Evolutionary conservation across 164 flowering plant genomes (phyloP).

Genomic region (Liriodendron chinense): DNA sequence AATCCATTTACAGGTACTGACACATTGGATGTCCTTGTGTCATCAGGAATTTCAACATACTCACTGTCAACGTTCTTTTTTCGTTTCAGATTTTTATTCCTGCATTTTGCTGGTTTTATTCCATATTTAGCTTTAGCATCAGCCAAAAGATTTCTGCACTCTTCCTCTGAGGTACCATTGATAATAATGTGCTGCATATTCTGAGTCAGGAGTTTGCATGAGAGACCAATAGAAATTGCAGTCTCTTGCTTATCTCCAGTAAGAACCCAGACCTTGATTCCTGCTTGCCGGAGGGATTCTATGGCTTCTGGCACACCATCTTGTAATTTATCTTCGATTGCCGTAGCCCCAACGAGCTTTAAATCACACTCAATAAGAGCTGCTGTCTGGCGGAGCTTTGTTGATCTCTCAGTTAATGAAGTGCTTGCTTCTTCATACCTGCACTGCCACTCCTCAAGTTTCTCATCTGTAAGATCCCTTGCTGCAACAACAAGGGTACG

Average conservation of each 20-base stretch:
- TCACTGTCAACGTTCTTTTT: conserved; percentile 32
- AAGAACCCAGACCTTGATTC: conserved; percentile 93
- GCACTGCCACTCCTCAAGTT: conserved; percentile 75
- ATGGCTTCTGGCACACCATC: conserved; percentile 94
- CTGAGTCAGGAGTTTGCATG: conserved; percentile 73
- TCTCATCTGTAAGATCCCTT: conserved; percentile 60
- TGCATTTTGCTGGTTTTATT: conserved; percentile 34
- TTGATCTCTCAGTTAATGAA: conserved; percentile 66
- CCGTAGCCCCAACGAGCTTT: conserved; percentile 81
- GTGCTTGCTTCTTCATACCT: conserved; percentile 89
- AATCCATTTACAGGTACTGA: conserved; percentile 7
- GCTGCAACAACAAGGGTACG: conserved; percentile 90
- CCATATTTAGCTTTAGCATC: conserved; percentile 64
- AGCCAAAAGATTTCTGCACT: conserved; percentile 64
- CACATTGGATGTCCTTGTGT: conserved; percentile 20
- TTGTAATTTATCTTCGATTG: conserved; percentile 85
- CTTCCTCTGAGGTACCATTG: conserved; percentile 75
- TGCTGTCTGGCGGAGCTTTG: conserved; percentile 79
- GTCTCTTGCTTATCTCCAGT: conserved; percentile 98
- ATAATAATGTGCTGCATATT: conserved; percentile 80
- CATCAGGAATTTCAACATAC: conserved; percentile 38
- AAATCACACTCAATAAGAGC: conserved; percentile 66
- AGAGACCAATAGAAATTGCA: conserved; percentile 89
- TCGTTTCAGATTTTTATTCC: conserved; percentile 25
- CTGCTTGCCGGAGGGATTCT: conserved; percentile 90